Evolutionary conservation across 1,284 basidiomycete genomes (phyloP).

Genomic region (Cryptococcus deneoformans): DNA sequence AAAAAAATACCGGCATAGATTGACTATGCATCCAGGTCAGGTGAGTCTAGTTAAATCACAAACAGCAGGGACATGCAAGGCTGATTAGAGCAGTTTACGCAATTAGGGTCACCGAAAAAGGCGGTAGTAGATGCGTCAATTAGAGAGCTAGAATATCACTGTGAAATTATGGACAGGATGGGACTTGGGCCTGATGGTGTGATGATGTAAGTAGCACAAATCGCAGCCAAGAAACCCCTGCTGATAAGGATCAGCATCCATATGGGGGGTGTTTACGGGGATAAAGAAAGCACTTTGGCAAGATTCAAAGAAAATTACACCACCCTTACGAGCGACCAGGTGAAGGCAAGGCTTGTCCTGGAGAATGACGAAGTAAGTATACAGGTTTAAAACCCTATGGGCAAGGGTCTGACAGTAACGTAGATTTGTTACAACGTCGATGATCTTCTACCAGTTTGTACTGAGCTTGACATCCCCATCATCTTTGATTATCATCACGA

Average conservation of each 20-base stretch:
- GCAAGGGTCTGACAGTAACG: too few relatives aligned
- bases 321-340: slow-evolving; percentile 59
- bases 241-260: slow-evolving; percentile 25
- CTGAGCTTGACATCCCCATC: slow-evolving; percentile 73
- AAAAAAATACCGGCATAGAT: slow-evolving; percentile 69
- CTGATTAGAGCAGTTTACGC: slow-evolving; percentile 58
- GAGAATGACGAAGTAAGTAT: slow-evolving; percentile 80
- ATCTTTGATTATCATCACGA: slow-evolving; percentile 63
- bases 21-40: slow-evolving; percentile 85
- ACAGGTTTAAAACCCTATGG: neutral
- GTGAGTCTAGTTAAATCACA: slow-evolving; percentile 21
- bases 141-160: slow-evolving; percentile 77
- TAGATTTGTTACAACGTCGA: slow-evolving; percentile 84
- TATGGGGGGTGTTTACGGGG: slow-evolving; percentile 74
- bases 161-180: slow-evolving; percentile 81
- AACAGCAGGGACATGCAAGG: too few relatives aligned
- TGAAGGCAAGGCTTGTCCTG: slow-evolving; percentile 72
- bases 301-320: slow-evolving; percentile 71
- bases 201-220: slow-evolving; percentile 35
- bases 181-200: slow-evolving; percentile 51
- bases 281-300: slow-evolving; percentile 67
- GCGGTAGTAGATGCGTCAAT: slow-evolving; percentile 71
- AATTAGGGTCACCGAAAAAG: slow-evolving; percentile 72
- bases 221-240: neutral
- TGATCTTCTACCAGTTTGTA: slow-evolving; percentile 76